Conservation (phyloP, 2,329 filamentous ascomycete genomes). For the Colletotrichum godetiae region DNA sequence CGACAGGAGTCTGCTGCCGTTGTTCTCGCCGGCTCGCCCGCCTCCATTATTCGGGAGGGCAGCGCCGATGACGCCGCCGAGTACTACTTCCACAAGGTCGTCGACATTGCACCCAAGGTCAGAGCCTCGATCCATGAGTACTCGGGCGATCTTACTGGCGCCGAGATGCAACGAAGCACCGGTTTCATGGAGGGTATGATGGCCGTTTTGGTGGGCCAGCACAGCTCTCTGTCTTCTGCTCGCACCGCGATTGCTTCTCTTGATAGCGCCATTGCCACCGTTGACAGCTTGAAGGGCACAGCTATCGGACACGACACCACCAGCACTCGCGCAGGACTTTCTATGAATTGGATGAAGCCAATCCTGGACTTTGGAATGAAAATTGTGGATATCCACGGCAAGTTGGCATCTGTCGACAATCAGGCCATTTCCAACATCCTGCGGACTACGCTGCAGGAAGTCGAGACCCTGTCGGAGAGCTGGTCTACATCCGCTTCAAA, state of each 20-base stretch:
- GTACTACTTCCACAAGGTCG: conserved; percentile 81
- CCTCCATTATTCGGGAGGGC: conserved; percentile 36
- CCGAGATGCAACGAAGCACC: conserved; percentile 82
- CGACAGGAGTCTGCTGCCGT: conserved; percentile 78
- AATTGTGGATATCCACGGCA: conserved; percentile 74
- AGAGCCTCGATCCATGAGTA: conserved; percentile 78
- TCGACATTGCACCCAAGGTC: conserved; percentile 78
- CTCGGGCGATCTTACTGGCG: conserved; percentile 84
- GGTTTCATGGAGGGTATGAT: conserved; percentile 91
- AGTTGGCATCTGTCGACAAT: conserved; percentile 67
- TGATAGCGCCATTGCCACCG: conserved; percentile 24
- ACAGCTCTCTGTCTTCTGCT: conserved; percentile 58
- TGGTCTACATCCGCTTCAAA: conserved; percentile 58
- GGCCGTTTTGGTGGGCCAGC: conserved; percentile 71
- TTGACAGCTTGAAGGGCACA: conserved; percentile 39
- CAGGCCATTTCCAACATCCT: conserved; percentile 57
- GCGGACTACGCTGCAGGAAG: conserved; percentile 59
- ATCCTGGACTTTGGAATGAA: conserved; percentile 73
- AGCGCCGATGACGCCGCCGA: conserved; percentile 61
- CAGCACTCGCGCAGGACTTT: conserved; percentile 43
- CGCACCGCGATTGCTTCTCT: conserved; percentile 48
- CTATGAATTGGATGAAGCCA: conserved; percentile 71
- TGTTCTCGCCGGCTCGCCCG: conserved; percentile 68
- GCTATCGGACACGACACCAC: conserved; percentile 20
- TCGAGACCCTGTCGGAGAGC: conserved; percentile 56